phyloP scores from a whole-genome alignment of 139 green algal genomes.

The Bryopsis sp. region DNA sequence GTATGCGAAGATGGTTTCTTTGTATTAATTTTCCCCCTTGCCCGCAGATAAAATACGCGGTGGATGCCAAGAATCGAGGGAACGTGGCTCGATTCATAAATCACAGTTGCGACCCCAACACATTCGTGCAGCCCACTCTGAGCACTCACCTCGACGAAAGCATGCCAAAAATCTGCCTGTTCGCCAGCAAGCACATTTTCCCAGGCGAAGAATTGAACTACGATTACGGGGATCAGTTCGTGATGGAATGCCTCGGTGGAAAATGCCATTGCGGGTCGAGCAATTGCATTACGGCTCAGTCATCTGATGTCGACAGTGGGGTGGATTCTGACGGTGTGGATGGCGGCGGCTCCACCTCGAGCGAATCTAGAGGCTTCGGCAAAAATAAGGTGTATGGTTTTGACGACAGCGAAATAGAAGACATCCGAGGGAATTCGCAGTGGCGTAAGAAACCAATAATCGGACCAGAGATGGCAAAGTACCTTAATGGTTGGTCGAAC shows the following conservation, averaged over 20 bases:
- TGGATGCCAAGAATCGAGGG: conserved; percentile 41
- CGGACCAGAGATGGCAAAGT: no score
- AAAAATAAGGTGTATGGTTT: no score
- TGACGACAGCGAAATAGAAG: no score
- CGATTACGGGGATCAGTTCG: not conserved
- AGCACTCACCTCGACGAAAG: conserved; percentile 39
- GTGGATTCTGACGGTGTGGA: no score
- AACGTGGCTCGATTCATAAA: conserved; percentile 90
- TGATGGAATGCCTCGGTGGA: not conserved
- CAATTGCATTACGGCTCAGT: not conserved
- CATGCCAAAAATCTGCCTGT: conserved; percentile 48
- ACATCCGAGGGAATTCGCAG: no score
- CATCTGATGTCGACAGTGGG: no score
- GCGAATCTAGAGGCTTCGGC: no score
- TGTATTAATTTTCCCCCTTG: not conserved
- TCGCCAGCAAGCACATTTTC: not conserved
- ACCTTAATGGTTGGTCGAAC: no score
- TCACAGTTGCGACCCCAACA: conserved; percentile 88
- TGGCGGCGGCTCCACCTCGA: no score
- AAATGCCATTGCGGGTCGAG: not conserved
- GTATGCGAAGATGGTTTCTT: no score
- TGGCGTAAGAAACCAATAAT: no score
- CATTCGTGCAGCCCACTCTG: conserved; percentile 82
- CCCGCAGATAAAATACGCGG: not conserved
- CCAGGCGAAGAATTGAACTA: not conserved